A percentile compares a stretch with the other conserved stretches of the same genome.
Evolutionary conservation across 768 basidiomycete genomes (phyloP).

Genomic region (Lactarius pseudohatsudake): DNA sequence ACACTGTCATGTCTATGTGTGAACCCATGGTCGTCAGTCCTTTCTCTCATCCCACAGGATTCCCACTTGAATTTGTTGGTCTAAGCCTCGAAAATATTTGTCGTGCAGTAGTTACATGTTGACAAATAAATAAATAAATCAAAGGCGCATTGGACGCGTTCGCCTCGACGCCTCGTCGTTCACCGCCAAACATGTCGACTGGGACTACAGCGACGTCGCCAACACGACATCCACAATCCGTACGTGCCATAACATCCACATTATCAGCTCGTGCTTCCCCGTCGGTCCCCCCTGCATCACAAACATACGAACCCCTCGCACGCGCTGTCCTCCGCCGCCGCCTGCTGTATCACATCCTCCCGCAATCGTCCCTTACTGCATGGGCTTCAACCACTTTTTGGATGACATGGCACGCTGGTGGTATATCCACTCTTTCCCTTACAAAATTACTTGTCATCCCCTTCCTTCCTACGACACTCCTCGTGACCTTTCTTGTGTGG

Average conservation of each 20-base stretch:
- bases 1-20: too few species aligned
- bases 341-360: constrained; percentile 54
- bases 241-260: constrained; percentile 43
- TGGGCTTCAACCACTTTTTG: constrained; percentile 45
- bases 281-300: constrained; percentile 54
- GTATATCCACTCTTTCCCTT: constrained; percentile 35
- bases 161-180: background rate
- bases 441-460: constrained; percentile 45
- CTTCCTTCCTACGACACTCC: constrained; percentile 40
- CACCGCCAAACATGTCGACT: background rate
- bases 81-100: too few species aligned
- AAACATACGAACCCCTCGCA: constrained; percentile 64
- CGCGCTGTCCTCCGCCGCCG: constrained; percentile 63
- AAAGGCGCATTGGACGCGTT: background rate
- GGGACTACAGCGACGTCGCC: constrained; percentile 28
- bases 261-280: constrained; percentile 50
- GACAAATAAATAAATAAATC: background rate
- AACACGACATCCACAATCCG: constrained; percentile 33
- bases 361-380: constrained; percentile 48
- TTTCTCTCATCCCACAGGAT: too few species aligned
- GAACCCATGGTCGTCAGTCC: too few species aligned
- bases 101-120: background rate
- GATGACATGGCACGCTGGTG: constrained; percentile 47
- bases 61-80: too few species aligned
- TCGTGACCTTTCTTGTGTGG: constrained; percentile 49